Evolutionary conservation across 2,329 filamentous ascomycete genomes (phyloP).

Genomic region (Alternaria sp.): DNA sequence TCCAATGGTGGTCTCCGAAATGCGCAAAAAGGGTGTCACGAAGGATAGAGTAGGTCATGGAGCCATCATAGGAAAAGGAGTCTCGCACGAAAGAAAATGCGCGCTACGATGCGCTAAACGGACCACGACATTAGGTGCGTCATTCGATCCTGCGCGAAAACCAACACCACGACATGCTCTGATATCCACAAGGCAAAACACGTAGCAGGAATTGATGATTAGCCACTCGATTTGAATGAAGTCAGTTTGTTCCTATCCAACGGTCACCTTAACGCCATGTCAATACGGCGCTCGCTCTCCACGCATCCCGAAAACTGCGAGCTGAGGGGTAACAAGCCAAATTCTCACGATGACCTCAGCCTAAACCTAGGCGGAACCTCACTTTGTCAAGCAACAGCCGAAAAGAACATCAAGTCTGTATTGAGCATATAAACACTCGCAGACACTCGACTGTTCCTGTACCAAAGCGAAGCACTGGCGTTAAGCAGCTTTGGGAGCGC

Average conservation of each 20-base stretch:
- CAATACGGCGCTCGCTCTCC: not conserved
- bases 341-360: not conserved
- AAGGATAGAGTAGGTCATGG: not conserved
- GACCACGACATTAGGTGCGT: not conserved
- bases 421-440: not conserved
- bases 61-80: not conserved
- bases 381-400: not conserved
- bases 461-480: not conserved
- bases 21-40: not conserved
- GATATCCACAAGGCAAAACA: not conserved
- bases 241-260: not conserved
- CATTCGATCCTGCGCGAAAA: not conserved
- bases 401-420: not conserved
- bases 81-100: not conserved
- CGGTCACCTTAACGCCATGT: constrained; percentile 2
- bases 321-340: not conserved
- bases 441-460: not conserved
- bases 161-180: not conserved
- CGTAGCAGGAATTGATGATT: not conserved
- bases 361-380: not conserved
- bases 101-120: not conserved
- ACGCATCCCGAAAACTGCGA: not conserved
- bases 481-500: not conserved
- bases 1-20: not conserved
- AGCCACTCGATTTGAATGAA: not conserved